A percentile compares a stretch with the other conserved stretches of the same genome.
These are phyloP conservation scores for Thuja plicata DNA, from an alignment of 83 land plant species.

Conservation along the genomic window DNA sequence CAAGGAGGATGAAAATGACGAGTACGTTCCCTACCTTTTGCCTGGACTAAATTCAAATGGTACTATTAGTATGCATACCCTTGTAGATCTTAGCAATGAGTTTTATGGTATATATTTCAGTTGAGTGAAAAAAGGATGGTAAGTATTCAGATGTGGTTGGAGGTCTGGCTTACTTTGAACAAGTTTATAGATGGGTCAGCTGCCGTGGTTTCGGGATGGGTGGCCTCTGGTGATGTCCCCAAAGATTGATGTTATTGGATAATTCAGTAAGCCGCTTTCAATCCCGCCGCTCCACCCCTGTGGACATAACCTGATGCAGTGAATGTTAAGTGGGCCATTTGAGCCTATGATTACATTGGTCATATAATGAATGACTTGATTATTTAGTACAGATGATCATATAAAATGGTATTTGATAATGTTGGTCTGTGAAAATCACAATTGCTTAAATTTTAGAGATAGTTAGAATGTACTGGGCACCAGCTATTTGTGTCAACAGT, in stretches of 20 bases:
- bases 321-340: not conserved
- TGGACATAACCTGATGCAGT: not conserved
- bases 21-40: not conserved
- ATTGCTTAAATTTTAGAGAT: not conserved
- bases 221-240: not conserved
- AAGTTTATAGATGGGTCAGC: not conserved
- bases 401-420: not conserved
- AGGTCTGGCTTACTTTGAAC: not conserved
- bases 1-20: constrained; percentile 4
- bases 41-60: not conserved
- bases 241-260: not conserved
- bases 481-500: not conserved
- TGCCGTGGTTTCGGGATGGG: not conserved
- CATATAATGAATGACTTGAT: not conserved
- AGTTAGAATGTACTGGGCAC: not conserved
- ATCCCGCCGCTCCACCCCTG: not conserved
- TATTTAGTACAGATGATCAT: too few relatives aligned
- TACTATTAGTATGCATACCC: not conserved
- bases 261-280: not conserved
- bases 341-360: not conserved
- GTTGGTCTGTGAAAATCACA: not conserved
- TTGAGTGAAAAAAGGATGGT: not conserved
- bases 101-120: not conserved
- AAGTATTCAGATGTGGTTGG: not conserved
- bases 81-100: not conserved